A percentile compares a stretch with the other conserved stretches of the same genome.
phyloP scores from a whole-genome alignment of 2,329 filamentous ascomycete genomes.

The Calonectria ilicicola region DNA sequence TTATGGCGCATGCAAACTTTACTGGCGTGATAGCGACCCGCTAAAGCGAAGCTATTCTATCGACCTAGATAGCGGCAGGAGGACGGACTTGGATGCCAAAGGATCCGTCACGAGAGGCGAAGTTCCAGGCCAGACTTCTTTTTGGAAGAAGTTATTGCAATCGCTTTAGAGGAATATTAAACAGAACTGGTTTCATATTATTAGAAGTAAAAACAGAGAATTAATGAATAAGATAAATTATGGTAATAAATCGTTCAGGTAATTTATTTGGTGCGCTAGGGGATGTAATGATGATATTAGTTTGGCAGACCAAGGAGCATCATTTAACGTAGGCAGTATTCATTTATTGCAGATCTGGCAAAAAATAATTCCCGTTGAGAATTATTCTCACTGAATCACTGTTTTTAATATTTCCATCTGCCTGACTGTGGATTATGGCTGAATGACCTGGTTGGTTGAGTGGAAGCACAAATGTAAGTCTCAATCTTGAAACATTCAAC shows the following conservation, averaged over 20 bases:
- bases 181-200: neutral
- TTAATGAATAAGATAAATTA: neutral
- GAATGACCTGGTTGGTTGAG: neutral
- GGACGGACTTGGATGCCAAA: slow-evolving; percentile 65
- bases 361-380: no score
- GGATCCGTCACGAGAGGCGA: slow-evolving; percentile 45
- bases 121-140: slow-evolving; percentile 44
- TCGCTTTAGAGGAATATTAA: slow-evolving; percentile 49
- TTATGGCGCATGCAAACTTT: slow-evolving; percentile 66
- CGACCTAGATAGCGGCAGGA: slow-evolving; percentile 67
- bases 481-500: neutral
- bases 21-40: slow-evolving; percentile 61
- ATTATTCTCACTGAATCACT: no score
- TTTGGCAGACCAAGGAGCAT: neutral
- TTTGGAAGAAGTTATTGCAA: slow-evolving; percentile 59
- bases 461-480: neutral
- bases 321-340: neutral
- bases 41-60: slow-evolving; percentile 64
- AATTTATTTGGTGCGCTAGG: no score
- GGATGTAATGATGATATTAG: no score
- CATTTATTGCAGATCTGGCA: neutral
- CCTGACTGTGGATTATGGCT: neutral
- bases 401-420: neutral
- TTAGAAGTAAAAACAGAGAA: neutral
- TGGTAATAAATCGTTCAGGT: no score